Base-by-base conservation (phyloP, 2,329 filamentous ascomycete genomes). In the Paracoccidioides lutzii region DNA sequence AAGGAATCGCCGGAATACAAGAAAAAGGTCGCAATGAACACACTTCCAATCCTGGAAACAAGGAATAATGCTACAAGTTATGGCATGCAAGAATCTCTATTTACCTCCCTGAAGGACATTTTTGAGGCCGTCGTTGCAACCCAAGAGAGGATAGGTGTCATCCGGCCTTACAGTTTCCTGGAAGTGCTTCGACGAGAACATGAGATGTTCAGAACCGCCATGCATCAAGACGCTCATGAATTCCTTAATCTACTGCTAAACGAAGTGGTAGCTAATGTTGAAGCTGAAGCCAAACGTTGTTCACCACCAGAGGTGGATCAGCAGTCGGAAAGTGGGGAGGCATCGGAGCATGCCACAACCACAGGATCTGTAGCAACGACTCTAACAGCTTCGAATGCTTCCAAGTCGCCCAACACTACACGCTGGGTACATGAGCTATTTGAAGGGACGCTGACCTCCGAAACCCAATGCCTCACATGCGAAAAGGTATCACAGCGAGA, bases 221-320 rank as follows among this genome's bases (percentile, higher is more conserved):
- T 96, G 88, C 93, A 98, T 70, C 93, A 98, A 69, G 93, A 98
- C 68, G 93, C 93, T 1, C 93, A 98, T 70, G 93, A 98, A 67
- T 98, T 98, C 63, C 82, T 97, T 63, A 95, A 95, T 58, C 76
- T 97, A 37, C 79, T 98, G 2, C 77, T 98, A n/a, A 98, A 98
- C 69, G 87, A 95, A 67, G 88, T 98, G 38, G 91, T 98, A 53
- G 82, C 90, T 50, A 95, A 91, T 65, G 90, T 98, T 32, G 93
- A 98, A 72, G 80, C 83, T n/a, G 88, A 90, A 64, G 86, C 90
- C 32, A 84, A 81, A 46, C 52, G 58, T 9, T 63, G 64, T 3
- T 69, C 69, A 54, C 63, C 69, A 32, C 64, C 65, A 12, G 60
- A 66, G 32, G 38, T 55, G 4, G 68, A 71, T n/a, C 69, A 69